A percentile compares a stretch with the other conserved stretches of the same genome.
Conservation (phyloP, 2,329 filamentous ascomycete genomes). For the Penicillium frequentans region DNA sequence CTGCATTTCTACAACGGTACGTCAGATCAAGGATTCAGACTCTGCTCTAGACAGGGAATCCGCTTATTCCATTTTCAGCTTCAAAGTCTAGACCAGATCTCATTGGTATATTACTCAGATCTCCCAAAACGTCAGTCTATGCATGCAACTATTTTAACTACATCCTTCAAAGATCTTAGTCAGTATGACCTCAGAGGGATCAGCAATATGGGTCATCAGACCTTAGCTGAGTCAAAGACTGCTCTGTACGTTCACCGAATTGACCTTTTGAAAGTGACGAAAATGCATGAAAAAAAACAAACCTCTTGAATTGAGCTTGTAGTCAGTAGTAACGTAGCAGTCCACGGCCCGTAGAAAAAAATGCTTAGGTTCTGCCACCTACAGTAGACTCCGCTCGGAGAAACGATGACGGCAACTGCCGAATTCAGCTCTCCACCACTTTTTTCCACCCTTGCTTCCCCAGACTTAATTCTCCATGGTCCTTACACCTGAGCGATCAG, state of each 20-base stretch:
- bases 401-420: conserved; percentile 8
- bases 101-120: background rate
- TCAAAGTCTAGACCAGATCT: too few species aligned
- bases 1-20: background rate
- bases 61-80: too few species aligned
- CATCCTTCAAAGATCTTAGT: background rate
- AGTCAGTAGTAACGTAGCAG: too few species aligned
- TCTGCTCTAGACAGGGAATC: too few species aligned
- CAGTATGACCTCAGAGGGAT: background rate
- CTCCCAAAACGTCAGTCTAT: background rate
- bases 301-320: too few species aligned
- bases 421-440: conserved; percentile 7
- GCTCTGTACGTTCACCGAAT: too few species aligned
- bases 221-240: background rate
- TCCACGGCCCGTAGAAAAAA: too few species aligned
- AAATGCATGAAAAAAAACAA: too few species aligned
- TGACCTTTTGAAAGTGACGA: background rate
- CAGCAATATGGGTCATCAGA: background rate
- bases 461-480: background rate
- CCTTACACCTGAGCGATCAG: background rate
- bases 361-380: too few species aligned
- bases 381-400: background rate
- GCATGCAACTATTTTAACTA: too few species aligned
- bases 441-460: conserved; percentile 5
- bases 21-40: background rate